Conservation (phyloP, 768 basidiomycete species). For the Mycena metata region DNA sequence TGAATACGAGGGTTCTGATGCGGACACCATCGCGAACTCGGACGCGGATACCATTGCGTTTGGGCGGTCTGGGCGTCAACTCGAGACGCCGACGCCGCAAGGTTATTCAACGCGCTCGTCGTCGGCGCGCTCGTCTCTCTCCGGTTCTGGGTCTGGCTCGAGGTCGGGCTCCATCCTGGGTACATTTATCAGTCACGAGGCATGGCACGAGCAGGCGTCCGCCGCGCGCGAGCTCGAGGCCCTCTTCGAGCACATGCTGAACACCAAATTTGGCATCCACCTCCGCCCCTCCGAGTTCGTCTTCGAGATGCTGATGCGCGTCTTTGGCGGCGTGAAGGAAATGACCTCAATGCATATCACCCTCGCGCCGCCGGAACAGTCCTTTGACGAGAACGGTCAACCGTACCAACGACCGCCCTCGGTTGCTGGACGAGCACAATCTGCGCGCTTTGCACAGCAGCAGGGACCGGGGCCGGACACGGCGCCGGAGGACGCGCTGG, state of each 20-base stretch:
- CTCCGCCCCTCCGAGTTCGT: slow-evolving; percentile 66
- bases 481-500: slow-evolving; percentile 31
- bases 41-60: slow-evolving; percentile 34
- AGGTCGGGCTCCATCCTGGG: background rate
- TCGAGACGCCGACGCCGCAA: slow-evolving; percentile 11
- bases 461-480: background rate
- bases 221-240: slow-evolving; percentile 65
- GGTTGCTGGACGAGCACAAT: background rate
- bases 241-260: slow-evolving; percentile 73
- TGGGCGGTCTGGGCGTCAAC: slow-evolving; percentile 20
- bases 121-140: slow-evolving; percentile 17
- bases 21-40: slow-evolving; percentile 15
- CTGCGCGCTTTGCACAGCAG: background rate
- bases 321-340: slow-evolving; percentile 64
- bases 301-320: slow-evolving; percentile 55
- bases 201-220: slow-evolving; percentile 57
- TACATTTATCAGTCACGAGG: slow-evolving; percentile 26
- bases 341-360: slow-evolving; percentile 66
- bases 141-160: background rate
- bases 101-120: slow-evolving; percentile 8
- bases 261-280: slow-evolving; percentile 63
- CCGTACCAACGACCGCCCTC: slow-evolving; percentile 9
- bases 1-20: slow-evolving; percentile 27
- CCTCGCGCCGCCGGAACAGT: slow-evolving; percentile 62
- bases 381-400: background rate